Percentiles rank a stretch among this genome's conserved stretches.
Evolutionary conservation across 352 stramenopile species (phyloP).

Genomic region (Phytophthora europaea): DNA sequence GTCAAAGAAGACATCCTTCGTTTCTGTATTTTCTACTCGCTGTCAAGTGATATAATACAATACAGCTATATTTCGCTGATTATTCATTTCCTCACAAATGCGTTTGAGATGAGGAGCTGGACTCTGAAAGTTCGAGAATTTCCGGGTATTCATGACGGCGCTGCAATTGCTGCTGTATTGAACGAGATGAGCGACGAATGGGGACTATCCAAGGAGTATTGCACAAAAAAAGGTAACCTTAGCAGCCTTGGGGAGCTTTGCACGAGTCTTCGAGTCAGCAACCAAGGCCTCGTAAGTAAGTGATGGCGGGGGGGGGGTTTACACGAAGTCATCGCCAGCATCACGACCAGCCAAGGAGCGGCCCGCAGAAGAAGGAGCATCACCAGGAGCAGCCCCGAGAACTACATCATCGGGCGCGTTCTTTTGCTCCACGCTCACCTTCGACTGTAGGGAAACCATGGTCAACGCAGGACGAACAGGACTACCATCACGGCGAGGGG

Average conservation of each 20-base stretch:
- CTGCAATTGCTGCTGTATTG: slow-evolving; percentile 8
- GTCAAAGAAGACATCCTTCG: slow-evolving; percentile 1
- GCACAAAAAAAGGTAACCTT: not conserved
- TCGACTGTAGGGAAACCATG: not conserved
- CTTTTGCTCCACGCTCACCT: not conserved
- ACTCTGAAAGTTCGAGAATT: slow-evolving; percentile 17
- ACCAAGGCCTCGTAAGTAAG: too few relatives aligned
- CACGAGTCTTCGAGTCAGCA: too few relatives aligned
- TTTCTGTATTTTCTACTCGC: slow-evolving; percentile 13
- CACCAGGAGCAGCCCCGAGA: not conserved
- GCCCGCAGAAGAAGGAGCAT: too few relatives aligned
- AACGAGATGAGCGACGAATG: slow-evolving; percentile 9
- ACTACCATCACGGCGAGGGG: too few relatives aligned
- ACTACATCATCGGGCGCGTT: not conserved
- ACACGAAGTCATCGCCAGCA: too few relatives aligned
- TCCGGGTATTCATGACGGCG: slow-evolving; percentile 10
- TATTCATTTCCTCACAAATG: slow-evolving; percentile 13
- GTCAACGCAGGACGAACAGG: too few relatives aligned
- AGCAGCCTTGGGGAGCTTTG: too few relatives aligned
- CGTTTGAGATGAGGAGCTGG: slow-evolving; percentile 12
- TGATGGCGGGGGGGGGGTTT: too few relatives aligned
- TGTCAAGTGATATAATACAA: slow-evolving; percentile 22
- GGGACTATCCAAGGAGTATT: not conserved
- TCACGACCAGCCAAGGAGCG: too few relatives aligned
- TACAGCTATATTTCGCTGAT: slow-evolving; percentile 23